These are phyloP conservation scores for Kingdonia uniflora DNA, from an alignment of 164 flowering plant species.

Conservation along the genomic window DNA sequence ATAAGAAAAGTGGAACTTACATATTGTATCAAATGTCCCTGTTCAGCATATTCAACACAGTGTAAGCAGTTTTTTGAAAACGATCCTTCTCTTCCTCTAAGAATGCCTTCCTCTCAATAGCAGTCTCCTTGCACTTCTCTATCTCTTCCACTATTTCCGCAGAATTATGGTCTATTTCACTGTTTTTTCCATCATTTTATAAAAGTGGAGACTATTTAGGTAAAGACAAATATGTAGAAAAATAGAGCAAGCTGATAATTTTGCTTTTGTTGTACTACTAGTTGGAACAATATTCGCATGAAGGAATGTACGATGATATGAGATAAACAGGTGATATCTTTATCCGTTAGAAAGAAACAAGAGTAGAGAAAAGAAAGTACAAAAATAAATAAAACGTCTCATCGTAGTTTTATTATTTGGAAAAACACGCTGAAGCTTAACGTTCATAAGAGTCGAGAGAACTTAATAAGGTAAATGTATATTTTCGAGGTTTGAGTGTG, in stretches of 20 bases:
- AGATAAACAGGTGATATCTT: too few relatives aligned
- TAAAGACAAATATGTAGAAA: too few relatives aligned
- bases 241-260: too few relatives aligned
- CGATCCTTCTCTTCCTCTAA: slow-evolving; percentile 67
- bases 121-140: slow-evolving; percentile 59
- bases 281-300: too few relatives aligned
- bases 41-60: slow-evolving; percentile 61
- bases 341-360: too few relatives aligned
- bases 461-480: not conserved
- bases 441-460: not conserved
- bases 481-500: not conserved
- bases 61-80: slow-evolving; percentile 69
- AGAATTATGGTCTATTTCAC: slow-evolving; percentile 30
- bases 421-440: too few relatives aligned
- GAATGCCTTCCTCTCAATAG: slow-evolving; percentile 44
- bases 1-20: not conserved
- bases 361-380: too few relatives aligned
- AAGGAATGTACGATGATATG: too few relatives aligned
- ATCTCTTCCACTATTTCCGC: slow-evolving; percentile 58
- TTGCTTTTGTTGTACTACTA: too few relatives aligned
- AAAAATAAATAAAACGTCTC: too few relatives aligned
- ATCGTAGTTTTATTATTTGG: too few relatives aligned
- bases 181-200: slow-evolving; percentile 6
- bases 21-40: not conserved
- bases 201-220: not conserved